Evolutionary conservation across 257 asterid genomes (phyloP).

Genomic region (Lantana camara): DNA sequence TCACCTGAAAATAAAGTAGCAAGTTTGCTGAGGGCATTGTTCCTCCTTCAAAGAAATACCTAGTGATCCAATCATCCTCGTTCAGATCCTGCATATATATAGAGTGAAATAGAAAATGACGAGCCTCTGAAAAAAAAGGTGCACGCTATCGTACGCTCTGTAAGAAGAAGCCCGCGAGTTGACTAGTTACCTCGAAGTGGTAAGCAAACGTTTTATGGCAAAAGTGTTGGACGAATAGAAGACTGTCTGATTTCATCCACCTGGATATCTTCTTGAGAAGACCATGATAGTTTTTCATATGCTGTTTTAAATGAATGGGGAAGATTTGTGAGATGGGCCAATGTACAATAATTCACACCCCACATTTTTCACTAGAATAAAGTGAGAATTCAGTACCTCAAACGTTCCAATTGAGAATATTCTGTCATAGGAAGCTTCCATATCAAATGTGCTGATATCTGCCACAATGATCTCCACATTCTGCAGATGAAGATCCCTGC

Average conservation of each 20-base stretch:
- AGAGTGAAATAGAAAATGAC: background rate
- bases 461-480: slow-evolving; percentile 83
- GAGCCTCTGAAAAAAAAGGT: too few relatives aligned
- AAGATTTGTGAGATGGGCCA: slow-evolving; percentile 2
- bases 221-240: slow-evolving; percentile 79
- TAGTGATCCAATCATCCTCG: slow-evolving; percentile 93
- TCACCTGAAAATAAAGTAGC: slow-evolving; percentile 96
- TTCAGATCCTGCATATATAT: slow-evolving; percentile 58
- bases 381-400: slow-evolving; percentile 52
- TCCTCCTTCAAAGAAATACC: slow-evolving; percentile 92
- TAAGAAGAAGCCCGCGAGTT: background rate
- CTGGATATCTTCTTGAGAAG: slow-evolving; percentile 84
- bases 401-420: slow-evolving; percentile 92
- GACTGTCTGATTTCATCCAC: slow-evolving; percentile 84
- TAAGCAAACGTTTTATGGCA: slow-evolving; percentile 92
- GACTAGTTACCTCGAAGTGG: slow-evolving; percentile 80
- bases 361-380: background rate
- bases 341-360: background rate
- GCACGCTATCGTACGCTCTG: background rate
- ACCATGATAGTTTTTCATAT: slow-evolving; percentile 81
- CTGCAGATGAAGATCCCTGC: slow-evolving; percentile 63
- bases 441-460: slow-evolving; percentile 70
- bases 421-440: slow-evolving; percentile 87
- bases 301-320: slow-evolving; percentile 46
- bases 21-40: slow-evolving; percentile 91